These are phyloP conservation scores for Gracilaria gracilis DNA, from an alignment of 23 red algal genomes.

Conservation along the genomic window DNA sequence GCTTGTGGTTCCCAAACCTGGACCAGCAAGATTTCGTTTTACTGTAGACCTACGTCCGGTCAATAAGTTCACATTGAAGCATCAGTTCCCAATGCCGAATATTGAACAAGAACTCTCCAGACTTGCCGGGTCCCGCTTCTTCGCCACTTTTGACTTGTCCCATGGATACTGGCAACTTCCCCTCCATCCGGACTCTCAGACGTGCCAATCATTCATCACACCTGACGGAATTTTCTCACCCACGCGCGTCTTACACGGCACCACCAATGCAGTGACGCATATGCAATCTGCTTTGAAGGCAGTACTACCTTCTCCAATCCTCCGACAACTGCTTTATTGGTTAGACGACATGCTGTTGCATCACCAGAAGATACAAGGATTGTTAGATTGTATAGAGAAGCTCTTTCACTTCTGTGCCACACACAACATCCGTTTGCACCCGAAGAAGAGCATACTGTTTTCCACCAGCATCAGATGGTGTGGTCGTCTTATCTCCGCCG, in stretches of 20 bases:
- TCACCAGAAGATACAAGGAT: not conserved
- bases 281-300: not conserved
- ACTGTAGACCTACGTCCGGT: not conserved
- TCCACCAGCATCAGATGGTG: not conserved
- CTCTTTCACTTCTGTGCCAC: not conserved
- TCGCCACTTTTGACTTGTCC: conserved; percentile 3
- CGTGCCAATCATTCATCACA: not conserved
- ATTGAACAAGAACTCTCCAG: conserved; percentile 3
- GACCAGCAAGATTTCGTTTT: not conserved
- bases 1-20: not conserved
- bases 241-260: conserved; percentile 3
- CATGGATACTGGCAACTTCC: conserved; percentile 23
- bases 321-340: not conserved
- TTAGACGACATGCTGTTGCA: not conserved
- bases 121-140: not conserved
- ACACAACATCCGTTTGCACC: not conserved
- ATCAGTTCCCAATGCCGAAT: too few species aligned
- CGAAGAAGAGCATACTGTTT: not conserved
- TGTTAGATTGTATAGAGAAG: not conserved
- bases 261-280: not conserved
- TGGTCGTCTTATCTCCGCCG: not conserved
- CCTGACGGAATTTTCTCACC: not conserved
- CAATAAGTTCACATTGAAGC: conserved; percentile 29
- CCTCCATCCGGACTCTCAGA: not conserved
- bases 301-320: not conserved